These are phyloP conservation scores for Populus tremula DNA, from an alignment of 345 rosid genomes.

Conservation along the genomic window DNA sequence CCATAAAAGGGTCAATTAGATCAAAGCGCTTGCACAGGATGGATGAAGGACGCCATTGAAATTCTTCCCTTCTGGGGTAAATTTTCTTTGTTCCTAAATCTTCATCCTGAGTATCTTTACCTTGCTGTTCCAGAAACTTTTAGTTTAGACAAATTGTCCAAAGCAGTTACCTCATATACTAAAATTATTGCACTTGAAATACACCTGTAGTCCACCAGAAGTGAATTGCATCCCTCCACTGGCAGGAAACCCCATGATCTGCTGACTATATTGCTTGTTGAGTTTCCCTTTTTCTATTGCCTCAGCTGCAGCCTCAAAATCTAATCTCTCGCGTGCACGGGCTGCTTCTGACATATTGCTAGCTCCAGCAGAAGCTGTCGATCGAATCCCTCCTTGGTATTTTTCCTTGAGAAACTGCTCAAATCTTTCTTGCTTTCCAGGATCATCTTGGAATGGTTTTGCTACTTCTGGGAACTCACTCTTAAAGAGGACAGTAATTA, in stretches of 20 bases:
- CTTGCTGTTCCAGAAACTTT: constrained; percentile 49
- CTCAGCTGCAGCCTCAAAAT: constrained; percentile 95
- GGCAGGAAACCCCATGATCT: constrained; percentile 45
- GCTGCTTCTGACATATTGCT: constrained; percentile 75
- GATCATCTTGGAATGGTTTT: constrained; percentile 84
- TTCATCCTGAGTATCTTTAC: constrained; percentile 45
- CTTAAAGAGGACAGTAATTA: constrained; percentile 29
- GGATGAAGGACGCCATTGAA: constrained; percentile 87
- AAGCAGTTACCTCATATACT: constrained; percentile 13
- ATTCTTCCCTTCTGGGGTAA: constrained; percentile 85
- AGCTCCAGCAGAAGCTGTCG: constrained; percentile 47
- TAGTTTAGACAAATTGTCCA: constrained; percentile 10
- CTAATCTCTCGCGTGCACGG: constrained; percentile 93
- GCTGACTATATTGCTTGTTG: constrained; percentile 45
- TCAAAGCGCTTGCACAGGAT: constrained; percentile 96
- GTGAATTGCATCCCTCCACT: constrained; percentile 68
- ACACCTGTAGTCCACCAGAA: constrained; percentile 76
- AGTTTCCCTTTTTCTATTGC: constrained; percentile 73
- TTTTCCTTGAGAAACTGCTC: constrained; percentile 90
- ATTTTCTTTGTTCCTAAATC: constrained; percentile 37
- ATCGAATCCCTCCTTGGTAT: constrained; percentile 86
- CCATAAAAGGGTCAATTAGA: constrained; percentile 87
- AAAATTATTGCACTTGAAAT: constrained; percentile 8
- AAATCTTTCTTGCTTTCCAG: constrained; percentile 85
- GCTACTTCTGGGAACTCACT: constrained; percentile 52